Percentiles rank a stretch among this genome's conserved stretches.
phyloP scores from a whole-genome alignment of 495 filamentous ascomycete species.

The Penicillium lagena region DNA sequence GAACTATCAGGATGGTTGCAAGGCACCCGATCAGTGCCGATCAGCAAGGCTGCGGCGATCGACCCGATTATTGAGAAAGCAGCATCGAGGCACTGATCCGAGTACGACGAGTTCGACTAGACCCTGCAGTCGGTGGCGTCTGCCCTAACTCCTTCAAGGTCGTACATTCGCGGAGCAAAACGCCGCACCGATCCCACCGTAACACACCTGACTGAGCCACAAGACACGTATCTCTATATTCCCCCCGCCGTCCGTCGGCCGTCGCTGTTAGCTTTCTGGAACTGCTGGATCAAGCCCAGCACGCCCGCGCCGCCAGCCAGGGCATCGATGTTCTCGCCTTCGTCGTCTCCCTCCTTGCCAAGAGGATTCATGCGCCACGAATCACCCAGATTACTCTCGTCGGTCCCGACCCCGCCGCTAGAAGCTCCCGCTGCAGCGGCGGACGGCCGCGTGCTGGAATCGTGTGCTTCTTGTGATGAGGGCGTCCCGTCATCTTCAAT shows the following conservation, averaged over 20 bases:
- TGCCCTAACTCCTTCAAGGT: no score
- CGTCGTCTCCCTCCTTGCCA: constrained; percentile 35
- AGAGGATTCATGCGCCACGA: constrained; percentile 57
- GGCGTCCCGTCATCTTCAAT: constrained; percentile 41
- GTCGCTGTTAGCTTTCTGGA: constrained; percentile 76
- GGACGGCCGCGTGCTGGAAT: constrained; percentile 16
- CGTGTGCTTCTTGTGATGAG: constrained; percentile 14
- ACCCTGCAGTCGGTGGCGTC: no score
- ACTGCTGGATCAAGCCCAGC: constrained; percentile 81
- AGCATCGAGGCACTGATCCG: no score
- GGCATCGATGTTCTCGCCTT: constrained; percentile 44
- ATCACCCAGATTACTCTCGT: constrained; percentile 55
- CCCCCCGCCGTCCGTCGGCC: constrained; percentile 39
- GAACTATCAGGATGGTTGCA: no score
- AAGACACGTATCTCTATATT: constrained; percentile 14
- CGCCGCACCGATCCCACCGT: not conserved
- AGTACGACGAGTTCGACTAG: no score
- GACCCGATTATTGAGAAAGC: not conserved
- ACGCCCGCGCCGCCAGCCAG: constrained; percentile 53
- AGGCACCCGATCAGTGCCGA: not conserved
- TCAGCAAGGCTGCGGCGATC: constrained; percentile 8
- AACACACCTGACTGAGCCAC: not conserved
- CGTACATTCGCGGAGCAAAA: not conserved
- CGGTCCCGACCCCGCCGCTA: constrained; percentile 40
- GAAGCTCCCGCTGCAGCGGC: constrained; percentile 17